A percentile compares a stretch with the other conserved stretches of the same genome.
Evolutionary conservation across 73 alveolate species (phyloP).

Genomic region (Stentor roeselii): DNA sequence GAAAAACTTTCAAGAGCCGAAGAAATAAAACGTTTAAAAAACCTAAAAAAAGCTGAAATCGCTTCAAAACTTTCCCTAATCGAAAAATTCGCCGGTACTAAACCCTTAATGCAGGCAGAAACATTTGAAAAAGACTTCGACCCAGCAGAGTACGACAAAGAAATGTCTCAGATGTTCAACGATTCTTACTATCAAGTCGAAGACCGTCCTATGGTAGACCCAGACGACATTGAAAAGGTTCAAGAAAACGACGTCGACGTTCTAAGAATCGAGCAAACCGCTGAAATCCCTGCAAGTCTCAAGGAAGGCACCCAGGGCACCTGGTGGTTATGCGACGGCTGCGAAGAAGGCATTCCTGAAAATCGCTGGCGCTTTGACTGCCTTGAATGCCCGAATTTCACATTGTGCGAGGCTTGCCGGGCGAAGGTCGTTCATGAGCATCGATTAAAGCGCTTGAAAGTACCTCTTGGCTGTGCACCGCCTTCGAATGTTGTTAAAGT

Average conservation of each 20-base stretch:
- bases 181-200: constrained; percentile 77
- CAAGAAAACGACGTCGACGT: constrained; percentile 33
- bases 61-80: constrained; percentile 38
- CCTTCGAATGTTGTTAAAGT: constrained; percentile 39
- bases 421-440: constrained; percentile 74
- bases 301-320: constrained; percentile 68
- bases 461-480: constrained; percentile 78
- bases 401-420: constrained; percentile 87
- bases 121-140: constrained; percentile 74
- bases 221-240: constrained; percentile 39
- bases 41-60: constrained; percentile 52
- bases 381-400: constrained; percentile 87
- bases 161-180: constrained; percentile 74
- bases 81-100: constrained; percentile 49
- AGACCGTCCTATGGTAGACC: constrained; percentile 50
- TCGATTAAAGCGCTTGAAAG: constrained; percentile 77
- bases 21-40: constrained; percentile 43
- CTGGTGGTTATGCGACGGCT: constrained; percentile 97
- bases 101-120: constrained; percentile 27
- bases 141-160: constrained; percentile 76
- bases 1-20: constrained; percentile 44
- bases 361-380: constrained; percentile 95
- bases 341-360: constrained; percentile 85
- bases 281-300: constrained; percentile 34
- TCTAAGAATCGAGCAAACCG: constrained; percentile 49